Base-by-base conservation (phyloP, 2,329 filamentous ascomycete species). In the Fusarium dimerum region DNA sequence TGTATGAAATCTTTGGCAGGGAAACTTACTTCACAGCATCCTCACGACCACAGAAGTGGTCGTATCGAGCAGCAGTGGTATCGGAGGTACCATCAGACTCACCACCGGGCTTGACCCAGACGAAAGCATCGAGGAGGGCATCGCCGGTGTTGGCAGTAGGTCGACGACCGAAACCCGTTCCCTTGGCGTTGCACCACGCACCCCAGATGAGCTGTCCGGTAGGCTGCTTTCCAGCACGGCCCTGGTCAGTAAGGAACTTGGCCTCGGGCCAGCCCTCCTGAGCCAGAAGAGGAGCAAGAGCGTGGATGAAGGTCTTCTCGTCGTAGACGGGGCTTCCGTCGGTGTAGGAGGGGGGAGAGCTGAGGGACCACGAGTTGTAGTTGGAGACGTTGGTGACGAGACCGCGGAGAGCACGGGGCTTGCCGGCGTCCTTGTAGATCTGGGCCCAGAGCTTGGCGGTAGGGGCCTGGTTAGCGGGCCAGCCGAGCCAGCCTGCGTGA, bases 71-170 rank as follows among this genome's bases (percentile, higher is more conserved):
- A 10, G 82, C 76, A 34, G 62, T 70, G 39, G 71, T 74, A 62
- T 82, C 70, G 36, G 75, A 78, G 38, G 76, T 78, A 56, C 76
- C 76, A 57, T 79, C 77, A 42, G 74, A 88, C 66, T 81, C 79
- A 55, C 79, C 78, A 57, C 86, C 86, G 5, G 86, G 86, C 78
- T 88, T 89, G 61, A 88, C 74, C 86, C 86, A 88, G 51, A 88
- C 85, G 59, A 88, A 85, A 40, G 85, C 84, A 67, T 89, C 86
- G 34, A 80, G 75, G 16, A 85, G 73, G 2, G 71, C 65, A 56
- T 84, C 77, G 13, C 81, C 82, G 9, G 85, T 88, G 65, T 82
- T 74, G n/a, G 83, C 76, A 4, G 80, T 81, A 2, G 85, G 84
- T n/a, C 83, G 79, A n/a, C 71, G 70, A 54, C 86, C 86, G 55